Evolutionary conservation across 257 asterid species (phyloP), one percentile per base, ranked within the genome.

Genomic region (Solanum infundibuliforme): DNA sequence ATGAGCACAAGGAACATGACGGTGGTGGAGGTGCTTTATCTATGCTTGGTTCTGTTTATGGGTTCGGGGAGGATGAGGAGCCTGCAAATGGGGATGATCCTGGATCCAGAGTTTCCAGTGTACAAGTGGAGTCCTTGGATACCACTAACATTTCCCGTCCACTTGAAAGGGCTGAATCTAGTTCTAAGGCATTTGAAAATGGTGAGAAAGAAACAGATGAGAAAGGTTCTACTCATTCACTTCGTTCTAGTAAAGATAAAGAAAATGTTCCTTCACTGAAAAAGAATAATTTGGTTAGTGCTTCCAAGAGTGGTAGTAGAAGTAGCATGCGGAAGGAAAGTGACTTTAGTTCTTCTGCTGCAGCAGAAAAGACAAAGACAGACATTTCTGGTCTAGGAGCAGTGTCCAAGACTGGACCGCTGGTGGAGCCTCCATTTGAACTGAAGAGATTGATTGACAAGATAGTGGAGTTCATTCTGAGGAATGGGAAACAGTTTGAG

Each of bases 11-110:
- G 36, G 79, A 88, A 86, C 73, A 84, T n/a, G 91, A 88, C 58
- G 87, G 85, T 88, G 90, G 58, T 36, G 96, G 91, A 84, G 99
- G 98, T 88, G 96, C 98, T 83, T 92, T 96, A 89, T 93, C 98
- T 89, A 90, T 97, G 93, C 98, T 97, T 84, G 99, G 99, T 87
- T 95, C 98, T 86, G 92, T 91, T 29, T 96, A 97, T 91, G 99
- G 95, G 48, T 92, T 97, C 21, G 98, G 95, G 87, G 99, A 97
- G 88, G 99, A 97, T 74, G 99, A 95, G 73, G 98, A 94, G 39
- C 91, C 86, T 66, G 85, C 88, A 85, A 7, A 69, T 65, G 93
- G 93, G 86, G 91, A 90, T 55, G 89, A 62, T 65, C 91, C 86
- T 88, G 89, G 86, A 69, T 77, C 87, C 83, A 88, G 68, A 76